Evolutionary conservation across 2,329 filamentous ascomycete species (phyloP).

Genomic region (Alternaria arborescens): DNA sequence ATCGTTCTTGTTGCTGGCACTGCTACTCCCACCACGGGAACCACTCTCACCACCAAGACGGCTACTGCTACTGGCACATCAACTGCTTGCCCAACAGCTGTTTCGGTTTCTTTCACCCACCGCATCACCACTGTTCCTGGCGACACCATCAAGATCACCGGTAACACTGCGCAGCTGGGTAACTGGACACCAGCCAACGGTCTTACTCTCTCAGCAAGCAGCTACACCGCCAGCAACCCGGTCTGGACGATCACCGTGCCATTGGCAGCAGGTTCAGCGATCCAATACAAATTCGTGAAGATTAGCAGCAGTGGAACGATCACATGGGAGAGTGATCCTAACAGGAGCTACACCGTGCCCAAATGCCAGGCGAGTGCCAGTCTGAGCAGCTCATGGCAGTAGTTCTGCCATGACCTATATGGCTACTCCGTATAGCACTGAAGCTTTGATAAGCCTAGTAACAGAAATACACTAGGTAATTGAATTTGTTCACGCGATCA

Average conservation of each 20-base stretch:
- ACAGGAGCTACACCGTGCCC: constrained; percentile 53
- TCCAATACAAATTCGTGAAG: constrained; percentile 59
- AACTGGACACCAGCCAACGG: constrained; percentile 54
- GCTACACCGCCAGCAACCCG: constrained; percentile 56
- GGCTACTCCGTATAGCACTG: background rate
- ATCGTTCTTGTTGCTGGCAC: constrained; percentile 50
- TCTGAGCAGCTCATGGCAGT: constrained; percentile 35
- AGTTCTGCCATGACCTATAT: background rate
- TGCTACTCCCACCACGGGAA: constrained; percentile 19
- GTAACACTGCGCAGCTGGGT: constrained; percentile 56
- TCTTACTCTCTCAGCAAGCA: constrained; percentile 52
- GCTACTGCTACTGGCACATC: constrained; percentile 15
- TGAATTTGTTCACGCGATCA: background rate
- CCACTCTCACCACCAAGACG: constrained; percentile 23
- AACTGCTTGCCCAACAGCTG: constrained; percentile 34
- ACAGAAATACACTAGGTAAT: background rate
- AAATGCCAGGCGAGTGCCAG: constrained; percentile 35
- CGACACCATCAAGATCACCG: constrained; percentile 59
- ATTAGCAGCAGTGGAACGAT: constrained; percentile 56
- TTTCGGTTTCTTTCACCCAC: constrained; percentile 56
- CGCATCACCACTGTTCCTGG: constrained; percentile 59
- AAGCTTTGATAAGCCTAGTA: background rate
- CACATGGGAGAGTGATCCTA: constrained; percentile 57
- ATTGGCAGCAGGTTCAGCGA: constrained; percentile 51
- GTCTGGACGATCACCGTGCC: constrained; percentile 58